Conservation (phyloP, 2,329 filamentous ascomycete species). For the Trichophyton rubrum region DNA sequence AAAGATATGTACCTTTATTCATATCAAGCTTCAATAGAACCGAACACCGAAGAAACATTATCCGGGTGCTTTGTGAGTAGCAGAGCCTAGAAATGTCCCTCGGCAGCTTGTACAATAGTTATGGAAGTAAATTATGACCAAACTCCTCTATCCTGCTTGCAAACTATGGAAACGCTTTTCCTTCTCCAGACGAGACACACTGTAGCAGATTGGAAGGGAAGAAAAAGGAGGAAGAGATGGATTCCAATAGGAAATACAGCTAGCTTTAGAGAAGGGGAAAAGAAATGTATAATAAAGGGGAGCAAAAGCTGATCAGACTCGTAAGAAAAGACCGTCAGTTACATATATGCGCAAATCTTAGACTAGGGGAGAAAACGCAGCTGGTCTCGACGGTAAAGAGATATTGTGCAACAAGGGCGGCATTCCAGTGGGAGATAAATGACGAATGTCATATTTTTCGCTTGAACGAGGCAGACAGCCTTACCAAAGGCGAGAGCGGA, state of each 20-base stretch:
- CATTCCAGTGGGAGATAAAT: not conserved
- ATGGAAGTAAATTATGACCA: not conserved
- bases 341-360: not conserved
- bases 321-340: not conserved
- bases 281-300: not conserved
- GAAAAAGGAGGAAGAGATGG: not conserved
- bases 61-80: no score
- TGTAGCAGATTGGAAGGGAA: not conserved
- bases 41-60: not conserved
- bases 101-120: no score
- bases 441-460: not conserved
- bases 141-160: constrained; percentile 2
- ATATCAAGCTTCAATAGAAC: not conserved
- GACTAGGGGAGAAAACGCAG: not conserved
- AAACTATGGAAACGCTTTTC: not conserved
- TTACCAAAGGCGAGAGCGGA: not conserved
- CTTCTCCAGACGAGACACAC: not conserved
- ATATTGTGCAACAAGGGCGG: not conserved
- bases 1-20: not conserved
- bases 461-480: not conserved
- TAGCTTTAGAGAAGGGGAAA: not conserved
- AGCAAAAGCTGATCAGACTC: not conserved
- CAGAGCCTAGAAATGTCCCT: no score
- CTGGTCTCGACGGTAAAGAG: not conserved
- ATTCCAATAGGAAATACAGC: not conserved